Evolutionary conservation across 106 monocot genomes (phyloP), one percentile per base, ranked within the genome.

Genomic region (Acorus calamus): DNA sequence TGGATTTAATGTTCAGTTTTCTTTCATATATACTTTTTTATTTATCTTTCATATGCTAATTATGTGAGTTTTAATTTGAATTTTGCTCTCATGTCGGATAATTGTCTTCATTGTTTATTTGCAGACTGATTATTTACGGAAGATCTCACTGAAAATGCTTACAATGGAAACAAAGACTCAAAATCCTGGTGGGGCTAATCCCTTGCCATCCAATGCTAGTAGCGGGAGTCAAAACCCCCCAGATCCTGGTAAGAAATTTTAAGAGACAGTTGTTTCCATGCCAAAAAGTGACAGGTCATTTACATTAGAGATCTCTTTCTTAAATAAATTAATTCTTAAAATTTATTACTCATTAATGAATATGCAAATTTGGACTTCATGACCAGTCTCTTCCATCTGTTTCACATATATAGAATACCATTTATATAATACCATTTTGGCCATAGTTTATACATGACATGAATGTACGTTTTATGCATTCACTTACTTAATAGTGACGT

Each of bases 71-170:
- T 28, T 28, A 28, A 28, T 28, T 28, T 28, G 28, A 56, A 45
- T 46, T 55, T 46, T 67, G 28, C 43, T 11, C 8, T 11, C 54
- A 11, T 6, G 8, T 5, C 2, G 4, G 52, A 10, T 5, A 2
- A 49, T 51, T 47, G 3, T 49, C 43, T 7, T 41, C 62, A 62
- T 68, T 71, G 53, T 77, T 3, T 53, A 4, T 44, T 77, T 46
- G 66, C 77, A 92, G 92, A 51, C 74, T 49, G 88, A 88, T 80
- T 92, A 92, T 73, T 49, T 92, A 55, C 69, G 81, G 63, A 92
- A 72, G 59, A 92, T 87, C 56, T 87, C 92, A 62, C 67, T 87
- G 42, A 92, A 87, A 75, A 84, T 87, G 77, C 84, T 92, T 43
- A 84, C 84, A 2, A 88, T 92, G 87, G 87, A 85, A 63, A 69